Evolutionary conservation across 225 moss, liverwort and hornwort species (phyloP), one percentile per base, ranked within the genome.

Genomic region (Marchantia polymorpha): DNA sequence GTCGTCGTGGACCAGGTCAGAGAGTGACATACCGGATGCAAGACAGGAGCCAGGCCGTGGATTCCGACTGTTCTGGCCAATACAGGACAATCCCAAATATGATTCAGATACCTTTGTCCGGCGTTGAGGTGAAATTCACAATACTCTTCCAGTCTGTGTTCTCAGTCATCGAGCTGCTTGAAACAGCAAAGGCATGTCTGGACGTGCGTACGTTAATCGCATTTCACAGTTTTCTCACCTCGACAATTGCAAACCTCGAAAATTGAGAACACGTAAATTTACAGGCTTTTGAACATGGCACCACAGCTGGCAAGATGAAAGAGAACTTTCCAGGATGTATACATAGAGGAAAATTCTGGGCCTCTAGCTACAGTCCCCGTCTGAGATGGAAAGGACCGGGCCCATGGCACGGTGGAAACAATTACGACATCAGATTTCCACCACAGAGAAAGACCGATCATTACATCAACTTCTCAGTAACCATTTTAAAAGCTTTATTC

Each of bases 31-130:
- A 97, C 93, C 39, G 94, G 94, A 85, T 99, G 97, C 69, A 72
- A 79, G 52, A 89, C 86, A 50, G 94, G 92, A 79, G 93, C 89
- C 89, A 93, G 74, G 68, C 92, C 89, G 89, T 91, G 87, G 88
- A 94, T 90, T 8, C 97, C 94, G 77, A 87, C 97, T 97, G 96
- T 88, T 92, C 93, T 92, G 90, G 85, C 91, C 86, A 90, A 83
- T 81, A 58, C 81, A 82, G 27, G 86, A 54, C 69, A 81, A 29
- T 83, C 72, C 69, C 64, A 67, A 8, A 60, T 66, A 78, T 10
- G 8, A 59, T 47, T 81, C 23, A 78, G 68, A 30, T 23, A 23
- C 10, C 23, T 64, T 23, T 64, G 3, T 64, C n/a, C 26, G 27
- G 26, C 22, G 20, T 64, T 11, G 27, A 64, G 26, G 64, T 27